A percentile compares a stretch with the other conserved stretches of the same genome.
These are phyloP conservation scores for Sporisorium exsertum DNA, from an alignment of 1,284 basidiomycete genomes.

Conservation along the genomic window DNA sequence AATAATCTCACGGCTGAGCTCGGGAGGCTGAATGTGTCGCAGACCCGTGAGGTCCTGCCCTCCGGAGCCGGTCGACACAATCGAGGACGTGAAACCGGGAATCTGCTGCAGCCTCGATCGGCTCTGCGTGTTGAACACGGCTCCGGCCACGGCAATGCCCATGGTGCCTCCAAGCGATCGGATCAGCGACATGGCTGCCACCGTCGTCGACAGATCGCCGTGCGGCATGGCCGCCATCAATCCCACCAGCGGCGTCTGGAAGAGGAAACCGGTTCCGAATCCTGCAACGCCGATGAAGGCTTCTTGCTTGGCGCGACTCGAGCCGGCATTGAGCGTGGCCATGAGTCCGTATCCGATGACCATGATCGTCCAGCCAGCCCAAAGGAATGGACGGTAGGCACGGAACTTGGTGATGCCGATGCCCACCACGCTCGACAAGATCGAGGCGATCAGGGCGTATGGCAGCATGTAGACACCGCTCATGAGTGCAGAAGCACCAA, in stretches of 20 bases:
- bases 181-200: conserved; percentile 49
- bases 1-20: conserved; percentile 72
- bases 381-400: conserved; percentile 77
- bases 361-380: conserved; percentile 70
- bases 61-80: conserved; percentile 26
- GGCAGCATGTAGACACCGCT: conserved; percentile 82
- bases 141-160: conserved; percentile 57
- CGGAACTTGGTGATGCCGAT: conserved; percentile 75
- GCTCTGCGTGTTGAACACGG: conserved; percentile 57
- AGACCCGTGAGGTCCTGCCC: conserved; percentile 47
- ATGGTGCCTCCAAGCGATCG: conserved; percentile 56
- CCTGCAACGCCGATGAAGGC: conserved; percentile 53
- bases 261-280: conserved; percentile 58
- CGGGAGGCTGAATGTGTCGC: conserved; percentile 61
- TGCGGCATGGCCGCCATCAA: conserved; percentile 61
- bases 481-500: conserved; percentile 80
- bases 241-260: conserved; percentile 62
- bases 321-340: conserved; percentile 44
- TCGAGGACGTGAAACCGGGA: conserved; percentile 21
- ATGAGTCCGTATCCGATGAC: conserved; percentile 53
- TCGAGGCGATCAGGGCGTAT: conserved; percentile 77
- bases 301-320: conserved; percentile 42
- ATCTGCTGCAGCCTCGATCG: conserved; percentile 25
- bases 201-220: conserved; percentile 50
- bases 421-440: conserved; percentile 76